Evolutionary conservation across 257 asterid genomes (phyloP).

Genomic region (Forsythia suspensa): DNA sequence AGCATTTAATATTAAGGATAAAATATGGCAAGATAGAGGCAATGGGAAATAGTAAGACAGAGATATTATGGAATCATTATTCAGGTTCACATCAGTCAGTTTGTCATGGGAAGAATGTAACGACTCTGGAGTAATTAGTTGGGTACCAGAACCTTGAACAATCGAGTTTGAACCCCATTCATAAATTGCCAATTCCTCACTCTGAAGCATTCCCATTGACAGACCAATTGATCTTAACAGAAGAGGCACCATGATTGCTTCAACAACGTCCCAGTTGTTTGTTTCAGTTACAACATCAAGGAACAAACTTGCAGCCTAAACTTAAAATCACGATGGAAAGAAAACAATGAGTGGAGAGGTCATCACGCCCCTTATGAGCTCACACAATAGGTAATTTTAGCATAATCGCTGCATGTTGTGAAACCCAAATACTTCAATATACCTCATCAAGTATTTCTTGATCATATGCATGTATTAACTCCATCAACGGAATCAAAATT

Average conservation of each 20-base stretch:
- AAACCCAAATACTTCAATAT: conserved; percentile 21
- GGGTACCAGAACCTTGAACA: conserved; percentile 30
- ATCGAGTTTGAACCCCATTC: conserved; percentile 46
- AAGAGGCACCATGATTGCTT: conserved; percentile 63
- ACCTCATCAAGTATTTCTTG: conserved; percentile 70
- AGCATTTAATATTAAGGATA: conserved; percentile 57
- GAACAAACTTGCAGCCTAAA: conserved; percentile 66
- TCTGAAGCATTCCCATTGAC: conserved; percentile 64
- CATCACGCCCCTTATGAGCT: neutral
- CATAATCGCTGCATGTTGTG: conserved; percentile 6
- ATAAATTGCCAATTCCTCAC: conserved; percentile 49
- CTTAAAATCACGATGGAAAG: conserved; percentile 15
- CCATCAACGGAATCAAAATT: conserved; percentile 62
- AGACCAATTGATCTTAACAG: conserved; percentile 69
- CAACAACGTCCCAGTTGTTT: conserved; percentile 74
- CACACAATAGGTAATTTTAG: conserved; percentile 1
- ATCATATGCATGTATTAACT: conserved; percentile 51
- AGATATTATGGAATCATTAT: conserved; percentile 34
- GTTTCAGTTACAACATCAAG: conserved; percentile 61
- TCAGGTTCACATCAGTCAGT: conserved; percentile 24
- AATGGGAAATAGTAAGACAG: conserved; percentile 50
- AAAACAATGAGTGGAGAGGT: conserved; percentile 9
- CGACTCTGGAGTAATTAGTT: conserved; percentile 24
- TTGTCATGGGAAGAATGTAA: conserved; percentile 32
- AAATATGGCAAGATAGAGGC: conserved; percentile 61